A percentile compares a stretch with the other conserved stretches of the same genome.
Evolutionary conservation across 306 rosid species (phyloP).

Genomic region (Aeschynomene evenia): DNA sequence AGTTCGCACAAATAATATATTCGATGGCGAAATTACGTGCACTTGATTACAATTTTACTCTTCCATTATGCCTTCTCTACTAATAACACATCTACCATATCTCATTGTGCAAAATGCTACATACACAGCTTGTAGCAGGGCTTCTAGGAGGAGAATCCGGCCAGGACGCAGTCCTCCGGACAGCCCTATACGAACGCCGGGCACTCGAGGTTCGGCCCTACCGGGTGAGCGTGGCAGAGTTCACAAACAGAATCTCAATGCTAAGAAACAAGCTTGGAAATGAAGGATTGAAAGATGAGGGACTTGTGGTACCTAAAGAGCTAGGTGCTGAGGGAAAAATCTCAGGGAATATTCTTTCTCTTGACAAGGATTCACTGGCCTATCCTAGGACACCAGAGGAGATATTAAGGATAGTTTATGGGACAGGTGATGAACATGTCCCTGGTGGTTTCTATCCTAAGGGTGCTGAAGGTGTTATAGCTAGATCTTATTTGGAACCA

Average conservation of each 20-base stretch:
- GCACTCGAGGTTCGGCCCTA: constrained; percentile 32
- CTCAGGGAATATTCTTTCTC: constrained; percentile 53
- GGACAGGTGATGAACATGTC: constrained; percentile 39
- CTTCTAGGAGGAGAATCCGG: constrained; percentile 79
- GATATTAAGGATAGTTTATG: constrained; percentile 59
- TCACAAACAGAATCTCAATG: constrained; percentile 50
- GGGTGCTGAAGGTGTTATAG: constrained; percentile 57
- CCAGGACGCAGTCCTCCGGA: constrained; percentile 68
- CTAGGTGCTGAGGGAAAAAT: constrained; percentile 53
- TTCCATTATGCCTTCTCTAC: no score
- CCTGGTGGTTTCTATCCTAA: constrained; percentile 64
- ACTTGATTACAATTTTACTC: no score
- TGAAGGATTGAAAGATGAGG: constrained; percentile 65
- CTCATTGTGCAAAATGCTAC: no score
- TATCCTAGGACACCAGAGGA: constrained; percentile 54
- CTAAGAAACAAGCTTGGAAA: constrained; percentile 53
- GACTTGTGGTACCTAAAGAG: constrained; percentile 44
- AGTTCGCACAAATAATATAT: no score
- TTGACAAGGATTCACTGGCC: constrained; percentile 45
- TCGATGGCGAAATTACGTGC: no score
- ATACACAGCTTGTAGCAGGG: constrained; percentile 63
- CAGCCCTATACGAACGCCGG: constrained; percentile 38
- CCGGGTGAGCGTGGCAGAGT: constrained; percentile 51
- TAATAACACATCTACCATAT: no score
- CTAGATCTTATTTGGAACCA: constrained; percentile 30